Percentiles rank a stretch among this genome's conserved stretches.
Evolutionary conservation across 257 asterid genomes (phyloP).

Genomic region (Petunia axillaris): DNA sequence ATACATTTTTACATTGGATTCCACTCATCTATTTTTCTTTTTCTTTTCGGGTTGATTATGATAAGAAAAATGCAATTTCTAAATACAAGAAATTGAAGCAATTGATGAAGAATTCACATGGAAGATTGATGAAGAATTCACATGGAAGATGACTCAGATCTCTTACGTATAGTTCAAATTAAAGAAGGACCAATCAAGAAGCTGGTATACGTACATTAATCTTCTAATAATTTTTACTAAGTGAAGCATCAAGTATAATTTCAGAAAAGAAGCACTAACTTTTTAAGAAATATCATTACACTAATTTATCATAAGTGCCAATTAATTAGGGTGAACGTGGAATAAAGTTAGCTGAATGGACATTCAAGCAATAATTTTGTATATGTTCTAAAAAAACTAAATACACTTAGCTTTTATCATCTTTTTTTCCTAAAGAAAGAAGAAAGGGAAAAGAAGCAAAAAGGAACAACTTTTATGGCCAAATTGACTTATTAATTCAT

Average conservation of each 20-base stretch:
- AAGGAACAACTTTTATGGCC: conserved; percentile 4
- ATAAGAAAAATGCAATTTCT: neutral
- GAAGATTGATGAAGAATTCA: neutral
- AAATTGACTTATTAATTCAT: conserved; percentile 24
- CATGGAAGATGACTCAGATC: neutral
- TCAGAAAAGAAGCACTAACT: neutral
- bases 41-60: neutral
- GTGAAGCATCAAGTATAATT: neutral
- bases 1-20: conserved; percentile 23
- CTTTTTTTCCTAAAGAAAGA: neutral
- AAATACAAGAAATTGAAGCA: neutral
- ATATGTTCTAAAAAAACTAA: conserved; percentile 2
- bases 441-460: neutral
- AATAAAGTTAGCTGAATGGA: conserved; percentile 7
- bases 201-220: neutral
- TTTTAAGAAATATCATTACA: conserved; percentile 5
- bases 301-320: conserved; percentile 14
- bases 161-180: neutral
- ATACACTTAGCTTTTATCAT: neutral
- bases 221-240: neutral
- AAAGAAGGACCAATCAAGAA: neutral
- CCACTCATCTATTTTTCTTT: conserved; percentile 5
- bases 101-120: neutral
- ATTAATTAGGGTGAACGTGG: conserved; percentile 22
- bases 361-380: no score